A percentile compares a stretch with the other conserved stretches of the same genome.
Evolutionary conservation across 176 grass and related monocot species (phyloP).

Genomic region (Luzula sylvatica): DNA sequence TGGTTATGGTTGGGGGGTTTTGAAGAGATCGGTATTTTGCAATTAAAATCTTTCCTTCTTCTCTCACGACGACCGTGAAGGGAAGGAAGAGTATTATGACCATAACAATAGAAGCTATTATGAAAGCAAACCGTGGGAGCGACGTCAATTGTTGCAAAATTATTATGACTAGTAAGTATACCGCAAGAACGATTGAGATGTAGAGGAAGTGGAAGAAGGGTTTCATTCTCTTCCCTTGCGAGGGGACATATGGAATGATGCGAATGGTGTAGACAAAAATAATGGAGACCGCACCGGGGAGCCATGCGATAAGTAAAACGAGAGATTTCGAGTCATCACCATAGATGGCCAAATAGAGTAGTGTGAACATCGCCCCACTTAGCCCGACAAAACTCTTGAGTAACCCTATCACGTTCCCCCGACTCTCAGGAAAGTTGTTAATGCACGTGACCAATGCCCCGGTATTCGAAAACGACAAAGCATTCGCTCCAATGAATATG

Average conservation of each 20-base stretch:
- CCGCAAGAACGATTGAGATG: slow-evolving; percentile 30
- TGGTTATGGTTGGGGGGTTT: not conserved
- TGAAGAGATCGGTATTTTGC: slow-evolving; percentile 9
- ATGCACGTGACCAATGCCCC: slow-evolving; percentile 40
- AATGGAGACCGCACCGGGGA: slow-evolving; percentile 35
- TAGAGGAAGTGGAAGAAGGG: slow-evolving; percentile 39
- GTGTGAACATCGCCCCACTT: slow-evolving; percentile 52
- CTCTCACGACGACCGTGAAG: slow-evolving; percentile 25
- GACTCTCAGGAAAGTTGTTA: slow-evolving; percentile 59
- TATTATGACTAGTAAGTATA: slow-evolving; percentile 30
- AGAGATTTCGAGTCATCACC: slow-evolving; percentile 33
- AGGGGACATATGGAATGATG: slow-evolving; percentile 23
- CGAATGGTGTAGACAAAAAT: slow-evolving; percentile 40
- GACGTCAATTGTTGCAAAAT: slow-evolving; percentile 13
- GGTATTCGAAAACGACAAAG: slow-evolving; percentile 22
- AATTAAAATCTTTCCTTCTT: slow-evolving; percentile 19
- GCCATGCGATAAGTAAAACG: slow-evolving; percentile 46
- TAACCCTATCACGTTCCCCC: slow-evolving; percentile 47
- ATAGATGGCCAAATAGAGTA: slow-evolving; percentile 43
- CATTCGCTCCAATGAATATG: slow-evolving; percentile 61
- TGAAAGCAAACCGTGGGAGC: slow-evolving; percentile 18
- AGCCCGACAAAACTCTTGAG: slow-evolving; percentile 56
- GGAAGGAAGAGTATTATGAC: slow-evolving; percentile 36
- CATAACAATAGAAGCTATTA: slow-evolving; percentile 5
- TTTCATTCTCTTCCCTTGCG: not conserved